Evolutionary conservation across 1,284 basidiomycete species (phyloP), one percentile per base, ranked within the genome.

Genomic region (Rhodotorula mucilaginosa): DNA sequence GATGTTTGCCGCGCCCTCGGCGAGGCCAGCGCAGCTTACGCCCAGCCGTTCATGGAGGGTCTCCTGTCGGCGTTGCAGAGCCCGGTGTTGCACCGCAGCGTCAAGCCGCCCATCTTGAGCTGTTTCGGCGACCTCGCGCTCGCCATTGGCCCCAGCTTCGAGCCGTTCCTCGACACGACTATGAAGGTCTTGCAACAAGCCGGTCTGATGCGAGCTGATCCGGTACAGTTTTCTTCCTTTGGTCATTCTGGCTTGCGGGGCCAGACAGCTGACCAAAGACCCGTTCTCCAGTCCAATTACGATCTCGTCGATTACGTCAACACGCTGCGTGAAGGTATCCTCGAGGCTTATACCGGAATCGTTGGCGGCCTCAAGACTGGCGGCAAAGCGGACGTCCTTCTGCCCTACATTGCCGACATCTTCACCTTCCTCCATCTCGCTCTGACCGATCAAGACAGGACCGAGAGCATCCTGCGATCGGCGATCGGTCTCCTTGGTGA

Each of bases 91-190:
- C 91, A 94, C 80, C 88, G 96, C 67, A 92, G 91, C 76, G 97
- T 98, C 80, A 99, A 99, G 86, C 96, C 98, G 58, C 90, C 91
- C 21, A 93, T 98, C 77, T 84, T 99, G 72, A 90, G 91, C 21
- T 94, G 92, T 82, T 99, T 99, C 79, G 97, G 97, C 51, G 96
- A 99, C 81, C 91, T 99, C 75, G 96, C 95, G 13, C 85, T 99
- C 31, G 95, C 97, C 1, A 90, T 97, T 74, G 93, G 93, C 1
- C 83, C 87, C 15, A 84, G 84, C 18, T 99, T 97, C 81, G 90
- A 92, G 79, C 93, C 93, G 2, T 99, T 91, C 82, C 85, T 97
- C 62, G 88, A 89, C 71, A 92, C 91, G 15, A 92, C 93, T 7
- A 95, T 97, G 92, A 87, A 84, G 61, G 95, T 99, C 39, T 84